Evolutionary conservation across 2,329 filamentous ascomycete genomes (phyloP).

Genomic region (Aspergillus sp.): DNA sequence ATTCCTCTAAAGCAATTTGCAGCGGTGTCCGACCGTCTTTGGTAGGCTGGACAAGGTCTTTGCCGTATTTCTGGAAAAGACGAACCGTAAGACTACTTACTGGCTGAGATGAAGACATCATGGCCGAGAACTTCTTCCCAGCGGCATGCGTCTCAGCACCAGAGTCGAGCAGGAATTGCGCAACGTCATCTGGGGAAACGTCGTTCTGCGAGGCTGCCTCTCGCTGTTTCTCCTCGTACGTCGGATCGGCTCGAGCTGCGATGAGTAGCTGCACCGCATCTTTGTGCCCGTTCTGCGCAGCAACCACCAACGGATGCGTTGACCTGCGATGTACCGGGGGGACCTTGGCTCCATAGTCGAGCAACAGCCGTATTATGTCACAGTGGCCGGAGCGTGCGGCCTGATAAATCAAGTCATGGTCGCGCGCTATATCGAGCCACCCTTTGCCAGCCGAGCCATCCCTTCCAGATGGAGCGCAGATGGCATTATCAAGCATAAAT

Average conservation of each 20-base stretch:
- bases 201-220: background rate
- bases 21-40: background rate
- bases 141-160: background rate
- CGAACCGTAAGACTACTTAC: background rate
- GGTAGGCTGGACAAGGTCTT: background rate
- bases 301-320: background rate
- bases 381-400: background rate
- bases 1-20: background rate
- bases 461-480: background rate
- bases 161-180: background rate
- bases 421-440: background rate
- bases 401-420: background rate
- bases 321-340: background rate
- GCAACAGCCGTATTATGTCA: background rate
- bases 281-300: background rate
- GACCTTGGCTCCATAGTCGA: background rate
- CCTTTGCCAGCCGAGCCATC: background rate
- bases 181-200: background rate
- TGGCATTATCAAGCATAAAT: background rate
- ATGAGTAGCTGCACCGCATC: background rate
- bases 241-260: background rate
- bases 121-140: background rate
- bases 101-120: background rate
- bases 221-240: background rate
- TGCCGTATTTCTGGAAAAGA: background rate